phyloP scores from a whole-genome alignment of 2,329 filamentous ascomycete species.

The Verticillium nubilum region DNA sequence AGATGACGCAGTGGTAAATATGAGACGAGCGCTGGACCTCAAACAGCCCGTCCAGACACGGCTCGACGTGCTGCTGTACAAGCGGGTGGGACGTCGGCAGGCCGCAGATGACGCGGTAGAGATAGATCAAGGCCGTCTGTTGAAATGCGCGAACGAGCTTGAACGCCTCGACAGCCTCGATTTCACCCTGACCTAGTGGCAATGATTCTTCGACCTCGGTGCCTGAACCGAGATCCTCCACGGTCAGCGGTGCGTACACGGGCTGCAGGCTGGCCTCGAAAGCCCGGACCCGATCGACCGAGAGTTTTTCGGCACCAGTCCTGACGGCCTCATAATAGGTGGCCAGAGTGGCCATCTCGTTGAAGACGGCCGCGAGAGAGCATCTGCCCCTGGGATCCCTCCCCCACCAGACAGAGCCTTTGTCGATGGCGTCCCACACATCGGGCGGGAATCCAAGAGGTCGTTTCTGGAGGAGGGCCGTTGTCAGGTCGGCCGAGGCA shows the following conservation, averaged over 20 bases:
- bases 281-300: constrained; percentile 19
- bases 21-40: constrained; percentile 28
- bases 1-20: constrained; percentile 30
- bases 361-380: constrained; percentile 27
- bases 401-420: constrained; percentile 36
- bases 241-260: constrained; percentile 18
- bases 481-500: constrained; percentile 35
- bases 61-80: constrained; percentile 31
- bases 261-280: constrained; percentile 21
- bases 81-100: constrained; percentile 29
- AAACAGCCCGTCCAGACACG: constrained; percentile 28
- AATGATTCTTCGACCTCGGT: neutral
- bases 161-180: constrained; percentile 25
- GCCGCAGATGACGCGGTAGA: constrained; percentile 35
- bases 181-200: constrained; percentile 11
- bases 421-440: constrained; percentile 31
- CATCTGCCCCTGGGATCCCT: constrained; percentile 26
- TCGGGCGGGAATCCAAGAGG: constrained; percentile 28
- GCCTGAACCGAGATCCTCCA: constrained; percentile 13
- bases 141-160: constrained; percentile 32
- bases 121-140: constrained; percentile 33
- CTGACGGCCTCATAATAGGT: constrained; percentile 19
- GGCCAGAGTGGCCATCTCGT: constrained; percentile 21
- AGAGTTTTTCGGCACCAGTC: constrained; percentile 16
- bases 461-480: constrained; percentile 30